Conservation (phyloP, 2,329 filamentous ascomycete species). For the Penicillium sp. region DNA sequence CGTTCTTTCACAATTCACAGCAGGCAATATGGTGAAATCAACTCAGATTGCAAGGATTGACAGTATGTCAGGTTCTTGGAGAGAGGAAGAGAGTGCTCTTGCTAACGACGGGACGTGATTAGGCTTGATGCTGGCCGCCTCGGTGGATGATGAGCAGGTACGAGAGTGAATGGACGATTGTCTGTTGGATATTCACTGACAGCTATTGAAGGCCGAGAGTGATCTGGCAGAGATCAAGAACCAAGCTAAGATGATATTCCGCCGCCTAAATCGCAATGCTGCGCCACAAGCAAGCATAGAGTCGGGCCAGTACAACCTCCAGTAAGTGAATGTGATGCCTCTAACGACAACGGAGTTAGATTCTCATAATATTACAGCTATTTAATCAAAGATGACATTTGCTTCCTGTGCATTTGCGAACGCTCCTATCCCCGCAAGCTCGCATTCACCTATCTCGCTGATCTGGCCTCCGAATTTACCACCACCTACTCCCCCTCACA, state of each 20-base stretch:
- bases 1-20: slow-evolving; percentile 4
- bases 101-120: slow-evolving; percentile 25
- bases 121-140: slow-evolving; percentile 94
- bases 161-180: slow-evolving; percentile 13
- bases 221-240: slow-evolving; percentile 83
- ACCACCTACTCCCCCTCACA: slow-evolving; percentile 75
- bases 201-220: slow-evolving; percentile 58
- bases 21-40: slow-evolving; percentile 71
- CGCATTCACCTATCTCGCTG: slow-evolving; percentile 95
- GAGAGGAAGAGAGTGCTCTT: slow-evolving; percentile 1
- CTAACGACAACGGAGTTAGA: neutral
- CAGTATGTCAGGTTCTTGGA: slow-evolving; percentile 55
- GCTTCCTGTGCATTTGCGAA: slow-evolving; percentile 93
- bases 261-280: slow-evolving; percentile 82
- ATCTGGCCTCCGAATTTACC: slow-evolving; percentile 86
- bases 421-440: slow-evolving; percentile 94
- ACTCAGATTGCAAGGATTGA: slow-evolving; percentile 94
- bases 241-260: slow-evolving; percentile 86
- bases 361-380: slow-evolving; percentile 59
- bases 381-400: slow-evolving; percentile 76
- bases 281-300: slow-evolving; percentile 92
- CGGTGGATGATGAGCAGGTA: slow-evolving; percentile 85
- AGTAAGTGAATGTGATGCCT: slow-evolving; percentile 58
- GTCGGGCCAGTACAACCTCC: slow-evolving; percentile 75
- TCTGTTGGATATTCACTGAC: slow-evolving; percentile 2